phyloP scores from a whole-genome alignment of 148 eudicot species.

The Tetragonia tetragonoides region DNA sequence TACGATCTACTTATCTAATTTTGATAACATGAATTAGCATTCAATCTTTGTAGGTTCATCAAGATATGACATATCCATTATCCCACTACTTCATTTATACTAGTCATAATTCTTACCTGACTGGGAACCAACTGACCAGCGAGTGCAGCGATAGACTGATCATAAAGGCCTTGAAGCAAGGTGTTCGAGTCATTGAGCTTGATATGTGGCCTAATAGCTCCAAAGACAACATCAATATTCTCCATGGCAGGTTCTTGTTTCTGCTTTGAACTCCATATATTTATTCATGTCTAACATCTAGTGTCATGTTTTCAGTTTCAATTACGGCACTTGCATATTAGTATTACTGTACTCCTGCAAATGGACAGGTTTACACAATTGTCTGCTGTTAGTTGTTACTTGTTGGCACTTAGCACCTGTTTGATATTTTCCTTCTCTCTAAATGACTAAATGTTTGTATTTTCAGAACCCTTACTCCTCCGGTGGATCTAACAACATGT shows the following conservation, averaged over 20 bases:
- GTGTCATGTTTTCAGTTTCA: no score
- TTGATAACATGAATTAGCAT: no score
- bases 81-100: conserved; percentile 90
- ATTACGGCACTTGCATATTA: no score
- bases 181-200: conserved; percentile 87
- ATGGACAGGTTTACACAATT: no score
- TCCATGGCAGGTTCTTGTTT: conserved; percentile 61
- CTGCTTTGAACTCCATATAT: neutral
- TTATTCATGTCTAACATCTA: neutral
- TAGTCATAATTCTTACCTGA: conserved; percentile 84
- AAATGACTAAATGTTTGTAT: neutral
- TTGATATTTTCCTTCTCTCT: neutral
- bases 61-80: conserved; percentile 77
- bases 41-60: conserved; percentile 53
- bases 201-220: conserved; percentile 81
- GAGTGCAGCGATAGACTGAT: conserved; percentile 78
- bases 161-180: conserved; percentile 62
- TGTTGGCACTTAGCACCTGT: neutral
- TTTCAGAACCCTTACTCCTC: conserved; percentile 74
- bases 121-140: conserved; percentile 83
- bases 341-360: no score
- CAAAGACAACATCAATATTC: conserved; percentile 60
- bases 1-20: no score
- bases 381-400: no score
- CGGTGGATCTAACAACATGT: conserved; percentile 71